Evolutionary conservation across 192 early-diverging fungal genomes (phyloP), one percentile per base, ranked within the genome.

Genomic region (Martensiomyces pterosporus): DNA sequence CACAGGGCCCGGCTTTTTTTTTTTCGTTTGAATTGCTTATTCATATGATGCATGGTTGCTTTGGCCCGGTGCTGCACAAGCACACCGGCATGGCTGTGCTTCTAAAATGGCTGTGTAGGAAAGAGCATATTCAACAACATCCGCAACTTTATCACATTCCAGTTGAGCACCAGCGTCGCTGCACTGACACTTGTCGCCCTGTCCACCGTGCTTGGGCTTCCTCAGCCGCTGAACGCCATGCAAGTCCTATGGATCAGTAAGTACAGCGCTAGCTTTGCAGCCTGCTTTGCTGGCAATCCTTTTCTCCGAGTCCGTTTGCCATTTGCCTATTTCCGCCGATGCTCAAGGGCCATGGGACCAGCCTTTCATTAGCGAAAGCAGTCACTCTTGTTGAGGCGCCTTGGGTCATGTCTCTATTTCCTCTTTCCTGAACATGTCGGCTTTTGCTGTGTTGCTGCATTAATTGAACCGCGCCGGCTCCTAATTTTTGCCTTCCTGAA

Each of bases 111-210:
- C 2, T 16, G 5, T 16, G 17, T 43, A 85, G 85, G 91, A 34
- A 97, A 94, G 80, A 82, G 83, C n/a, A 98, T 98, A 47, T 96
- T 93, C 58, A 90, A 91, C 78, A 98, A 98, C 60, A 91, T 98
- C 47, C 89, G 93, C 70, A 93, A 98, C 57, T 98, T 98, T 57
- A 76, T 98, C 57, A 86, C 88, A 0, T 98, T 98, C 75, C 95
- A 98, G 69, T 79, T 98, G 15, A 90, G 87, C 70, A 98, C 95
- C 13, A 91, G 90, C 72, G 76, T 96, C 15, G 82, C 95, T 12
- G 95, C 95, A 2, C 74, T 98, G 44, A 78, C 87, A 1, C 64
- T 98, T 57, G 90, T 98, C 55, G 90, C 93, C 16, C 52, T 90
- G 21, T 78, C 90, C 10, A 94, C 91, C 5, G 57, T 96, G 15